phyloP scores from a whole-genome alignment of 2,329 filamentous ascomycete genomes.

The Beauveria rudraprayagi region DNA sequence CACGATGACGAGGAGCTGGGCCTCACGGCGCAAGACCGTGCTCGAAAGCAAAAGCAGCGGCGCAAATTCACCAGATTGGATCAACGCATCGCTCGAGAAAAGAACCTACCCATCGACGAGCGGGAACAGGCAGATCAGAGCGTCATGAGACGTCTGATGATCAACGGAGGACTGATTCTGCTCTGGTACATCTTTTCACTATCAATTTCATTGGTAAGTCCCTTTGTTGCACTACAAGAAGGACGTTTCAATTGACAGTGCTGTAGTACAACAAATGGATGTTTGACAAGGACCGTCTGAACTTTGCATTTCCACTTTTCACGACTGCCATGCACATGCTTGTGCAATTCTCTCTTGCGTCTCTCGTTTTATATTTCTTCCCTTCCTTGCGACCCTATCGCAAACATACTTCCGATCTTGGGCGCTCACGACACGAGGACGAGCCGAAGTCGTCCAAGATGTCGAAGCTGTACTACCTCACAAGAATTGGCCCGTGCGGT shows the following conservation, averaged over 20 bases:
- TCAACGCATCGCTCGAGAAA: constrained; percentile 56
- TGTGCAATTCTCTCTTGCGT: constrained; percentile 79
- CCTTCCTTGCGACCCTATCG: constrained; percentile 69
- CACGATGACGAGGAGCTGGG: constrained; percentile 88
- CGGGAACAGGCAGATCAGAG: constrained; percentile 67
- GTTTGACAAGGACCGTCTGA: constrained; percentile 77
- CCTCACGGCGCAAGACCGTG: constrained; percentile 64
- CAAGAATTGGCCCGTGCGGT: constrained; percentile 84
- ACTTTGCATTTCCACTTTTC: constrained; percentile 92
- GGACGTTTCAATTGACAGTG: constrained; percentile 26
- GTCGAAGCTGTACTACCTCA: constrained; percentile 85
- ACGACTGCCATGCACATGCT: constrained; percentile 94
- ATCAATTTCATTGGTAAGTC: constrained; percentile 77
- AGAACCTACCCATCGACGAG: constrained; percentile 59
- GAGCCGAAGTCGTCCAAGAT: constrained; percentile 59
- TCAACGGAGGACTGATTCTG: constrained; percentile 75
- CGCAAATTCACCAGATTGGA: constrained; percentile 61
- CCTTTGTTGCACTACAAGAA: neutral
- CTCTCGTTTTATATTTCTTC: constrained; percentile 69
- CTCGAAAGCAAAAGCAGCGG: constrained; percentile 58
- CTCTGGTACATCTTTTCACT: constrained; percentile 90
- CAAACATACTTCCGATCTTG: constrained; percentile 38
- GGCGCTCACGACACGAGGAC: constrained; percentile 42
- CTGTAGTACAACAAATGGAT: constrained; percentile 99
- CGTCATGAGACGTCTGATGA: constrained; percentile 57